Conservation (phyloP, 2,329 filamentous ascomycete genomes). For the Diplodia mutila region DNA sequence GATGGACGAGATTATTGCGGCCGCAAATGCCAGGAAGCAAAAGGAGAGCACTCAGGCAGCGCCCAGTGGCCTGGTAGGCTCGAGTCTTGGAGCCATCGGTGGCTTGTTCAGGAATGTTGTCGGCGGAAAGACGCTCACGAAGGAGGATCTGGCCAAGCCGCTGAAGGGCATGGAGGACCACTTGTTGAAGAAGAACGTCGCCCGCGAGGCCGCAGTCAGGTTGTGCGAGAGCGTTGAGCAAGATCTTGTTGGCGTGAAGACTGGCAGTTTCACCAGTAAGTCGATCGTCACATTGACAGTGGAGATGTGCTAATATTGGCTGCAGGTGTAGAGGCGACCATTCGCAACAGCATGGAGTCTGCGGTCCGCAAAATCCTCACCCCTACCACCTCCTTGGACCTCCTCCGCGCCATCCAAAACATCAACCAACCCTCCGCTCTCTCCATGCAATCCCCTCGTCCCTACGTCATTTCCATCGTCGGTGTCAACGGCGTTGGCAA, state of each 20-base stretch:
- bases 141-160: slow-evolving; percentile 86
- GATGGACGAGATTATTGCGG: slow-evolving; percentile 84
- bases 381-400: slow-evolving; percentile 89
- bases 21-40: slow-evolving; percentile 67
- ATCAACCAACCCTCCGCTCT: slow-evolving; percentile 64
- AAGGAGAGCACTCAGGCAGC: slow-evolving; percentile 34
- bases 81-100: slow-evolving; percentile 79
- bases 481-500: slow-evolving; percentile 98
- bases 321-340: slow-evolving; percentile 73
- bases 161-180: slow-evolving; percentile 97
- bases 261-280: slow-evolving; percentile 80
- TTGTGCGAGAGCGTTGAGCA: slow-evolving; percentile 90
- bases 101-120: slow-evolving; percentile 94
- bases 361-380: slow-evolving; percentile 95
- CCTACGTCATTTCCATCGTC: slow-evolving; percentile 97
- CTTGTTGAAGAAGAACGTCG: slow-evolving; percentile 92
- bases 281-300: slow-evolving; percentile 6
- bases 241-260: slow-evolving; percentile 88
- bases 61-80: slow-evolving; percentile 68
- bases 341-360: slow-evolving; percentile 86
- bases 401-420: slow-evolving; percentile 88
- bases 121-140: slow-evolving; percentile 88
- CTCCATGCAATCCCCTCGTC: slow-evolving; percentile 68
- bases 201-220: slow-evolving; percentile 87
- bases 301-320: not conserved